Evolutionary conservation across 129 eudicot genomes (phyloP), one percentile per base, ranked within the genome.

Genomic region (Lactuca sativa): DNA sequence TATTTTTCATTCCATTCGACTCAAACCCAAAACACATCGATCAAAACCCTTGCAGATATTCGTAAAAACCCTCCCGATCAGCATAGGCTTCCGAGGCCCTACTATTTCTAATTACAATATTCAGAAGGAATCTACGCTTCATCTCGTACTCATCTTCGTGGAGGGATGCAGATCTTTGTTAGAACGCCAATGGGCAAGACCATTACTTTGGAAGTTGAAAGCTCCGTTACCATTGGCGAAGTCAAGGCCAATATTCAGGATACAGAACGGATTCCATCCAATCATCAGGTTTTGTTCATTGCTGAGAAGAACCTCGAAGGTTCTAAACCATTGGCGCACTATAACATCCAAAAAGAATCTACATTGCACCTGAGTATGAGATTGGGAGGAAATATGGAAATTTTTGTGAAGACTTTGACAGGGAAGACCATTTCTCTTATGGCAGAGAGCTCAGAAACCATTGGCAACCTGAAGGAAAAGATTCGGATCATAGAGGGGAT

Each of bases 41-140:
- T 21, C 21, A 21, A 21, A 21, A 21, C 21, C 44, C 7, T 5
- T 59, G 64, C 64, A 58, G 10, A 58, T 58, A 9, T 58, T 58
- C 15, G 33, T 58, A 4, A 58, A 58, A 4, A 58, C 14, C 40
- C 63, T 14, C 63, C 40, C 4, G 11, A 59, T 36, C 64, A 59
- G 36, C 64, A 59, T 5, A 59, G 17, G 41, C 13, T 9, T 11
- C 16, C 30, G 32, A 8, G 33, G 72, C 59, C 5, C 51, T 15
- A 49, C 51, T 15, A 49, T 67, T 5, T 14, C 61, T 16, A 60
- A 67, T 9, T 67, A 52, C 18, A 17, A 31, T 55, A 67, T 67
- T n/a, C 38, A 52, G 60, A 67, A 67, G n/a, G 72, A 52, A 31
- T 67, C 61, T 10, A 52, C 72, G 0, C 72, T 67, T 0, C 60